Evolutionary conservation across 176 grass and related monocot genomes (phyloP).

Genomic region (Lolium perenne): DNA sequence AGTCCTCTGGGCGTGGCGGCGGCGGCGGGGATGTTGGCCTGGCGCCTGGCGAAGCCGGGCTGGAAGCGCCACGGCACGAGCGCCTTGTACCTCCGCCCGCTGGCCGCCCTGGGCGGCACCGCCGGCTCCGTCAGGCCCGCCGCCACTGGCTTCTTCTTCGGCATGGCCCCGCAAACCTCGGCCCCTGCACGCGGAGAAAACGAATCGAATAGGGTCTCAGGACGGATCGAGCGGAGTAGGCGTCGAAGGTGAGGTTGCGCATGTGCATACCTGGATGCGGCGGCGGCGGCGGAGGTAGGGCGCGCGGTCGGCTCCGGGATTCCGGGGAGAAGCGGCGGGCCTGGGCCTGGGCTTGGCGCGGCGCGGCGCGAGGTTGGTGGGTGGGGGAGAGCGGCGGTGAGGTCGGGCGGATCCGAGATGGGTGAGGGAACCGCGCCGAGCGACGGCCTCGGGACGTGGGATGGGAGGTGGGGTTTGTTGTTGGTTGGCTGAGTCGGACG

Average conservation of each 20-base stretch:
- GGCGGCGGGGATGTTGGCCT: not conserved
- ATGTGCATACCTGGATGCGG: constrained; percentile 33
- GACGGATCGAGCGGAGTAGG: constrained; percentile 1
- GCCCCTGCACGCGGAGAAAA: not conserved
- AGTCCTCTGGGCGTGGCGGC: not conserved
- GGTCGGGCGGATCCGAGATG: not conserved
- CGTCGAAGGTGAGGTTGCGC: not conserved
- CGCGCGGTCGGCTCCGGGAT: not conserved
- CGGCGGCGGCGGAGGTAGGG: not conserved
- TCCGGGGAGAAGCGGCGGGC: not conserved
- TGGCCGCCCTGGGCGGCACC: constrained; percentile 10
- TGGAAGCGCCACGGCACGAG: constrained; percentile 55
- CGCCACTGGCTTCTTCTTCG: not conserved
- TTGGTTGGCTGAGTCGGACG: too few species aligned
- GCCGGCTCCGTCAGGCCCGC: constrained; percentile 33
- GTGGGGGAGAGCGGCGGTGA: not conserved
- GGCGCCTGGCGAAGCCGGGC: constrained; percentile 35
- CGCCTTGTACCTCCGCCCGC: constrained; percentile 48
- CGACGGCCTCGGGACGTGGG: too few species aligned
- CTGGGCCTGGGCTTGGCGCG: constrained; percentile 5
- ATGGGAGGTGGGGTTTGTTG: too few species aligned
- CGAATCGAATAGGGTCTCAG: not conserved
- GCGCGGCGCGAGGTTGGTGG: not conserved
- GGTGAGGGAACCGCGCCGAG: too few species aligned
- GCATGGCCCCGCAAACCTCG: constrained; percentile 21